phyloP scores from a whole-genome alignment of 306 rosid genomes.

The Sphenostylis stenocarpa region DNA sequence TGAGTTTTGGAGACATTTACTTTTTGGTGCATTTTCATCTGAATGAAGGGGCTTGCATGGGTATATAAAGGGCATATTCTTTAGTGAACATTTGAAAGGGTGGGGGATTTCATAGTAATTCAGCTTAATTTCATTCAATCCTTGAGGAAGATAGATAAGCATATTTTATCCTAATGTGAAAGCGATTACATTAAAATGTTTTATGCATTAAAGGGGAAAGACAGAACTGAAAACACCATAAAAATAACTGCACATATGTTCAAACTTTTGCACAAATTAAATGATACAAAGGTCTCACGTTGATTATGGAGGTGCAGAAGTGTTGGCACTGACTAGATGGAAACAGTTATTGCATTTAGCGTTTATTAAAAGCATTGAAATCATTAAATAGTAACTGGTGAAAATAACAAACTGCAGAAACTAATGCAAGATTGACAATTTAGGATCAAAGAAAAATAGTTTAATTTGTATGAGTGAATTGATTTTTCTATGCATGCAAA shows the following conservation, averaged over 20 bases:
- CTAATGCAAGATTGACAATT: not conserved
- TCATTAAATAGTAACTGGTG: slow-evolving; percentile 14
- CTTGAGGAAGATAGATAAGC: not conserved
- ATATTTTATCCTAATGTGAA: not conserved
- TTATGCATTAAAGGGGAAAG: slow-evolving; percentile 1
- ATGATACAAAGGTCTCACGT: not conserved
- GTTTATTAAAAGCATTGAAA: slow-evolving; percentile 9
- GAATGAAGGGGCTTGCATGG: not conserved
- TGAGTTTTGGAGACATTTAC: not conserved
- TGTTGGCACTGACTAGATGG: not conserved
- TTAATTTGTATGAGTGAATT: not conserved
- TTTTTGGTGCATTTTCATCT: slow-evolving; percentile 2
- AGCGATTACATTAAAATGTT: not conserved
- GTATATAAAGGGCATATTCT: not conserved
- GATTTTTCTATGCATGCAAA: not conserved
- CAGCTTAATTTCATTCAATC: not conserved
- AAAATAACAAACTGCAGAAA: slow-evolving; percentile 11
- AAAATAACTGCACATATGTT: slow-evolving; percentile 6
- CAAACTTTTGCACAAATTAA: slow-evolving; percentile 7
- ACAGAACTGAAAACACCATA: not conserved
- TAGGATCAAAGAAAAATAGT: slow-evolving; percentile 1
- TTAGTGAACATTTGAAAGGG: not conserved
- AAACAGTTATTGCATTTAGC: not conserved
- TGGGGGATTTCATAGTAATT: not conserved
- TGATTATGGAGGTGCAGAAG: not conserved